phyloP scores from a whole-genome alignment of 495 filamentous ascomycete species.

The Aspergillus diversus region DNA sequence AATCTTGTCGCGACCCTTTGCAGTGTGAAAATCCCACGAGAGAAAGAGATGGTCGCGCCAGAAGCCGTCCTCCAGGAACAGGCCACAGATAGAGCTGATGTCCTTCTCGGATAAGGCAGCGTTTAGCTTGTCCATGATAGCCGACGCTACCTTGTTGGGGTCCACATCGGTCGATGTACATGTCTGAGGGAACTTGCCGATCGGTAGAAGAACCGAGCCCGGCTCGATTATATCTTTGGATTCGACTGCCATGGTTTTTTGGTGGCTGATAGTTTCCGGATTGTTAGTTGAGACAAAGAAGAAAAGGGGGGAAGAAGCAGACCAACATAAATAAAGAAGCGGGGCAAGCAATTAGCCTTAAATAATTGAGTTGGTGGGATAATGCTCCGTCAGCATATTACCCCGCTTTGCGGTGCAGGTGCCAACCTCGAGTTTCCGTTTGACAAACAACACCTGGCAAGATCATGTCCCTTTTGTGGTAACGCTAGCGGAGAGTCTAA shows the following conservation, averaged over 20 bases:
- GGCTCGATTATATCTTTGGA: conserved; percentile 61
- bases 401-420: too few species aligned
- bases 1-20: conserved; percentile 58
- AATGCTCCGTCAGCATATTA: too few species aligned
- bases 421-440: too few species aligned
- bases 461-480: too few species aligned
- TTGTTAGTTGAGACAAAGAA: too few species aligned
- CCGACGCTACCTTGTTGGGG: conserved; percentile 46
- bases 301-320: too few species aligned
- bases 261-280: too few species aligned
- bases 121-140: conserved; percentile 54
- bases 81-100: conserved; percentile 23
- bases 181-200: conserved; percentile 39
- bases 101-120: conserved; percentile 42
- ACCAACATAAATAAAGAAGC: too few species aligned
- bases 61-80: conserved; percentile 54
- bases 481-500: too few species aligned
- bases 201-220: conserved; percentile 58
- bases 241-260: conserved; percentile 22
- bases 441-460: too few species aligned
- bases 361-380: too few species aligned
- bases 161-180: conserved; percentile 41
- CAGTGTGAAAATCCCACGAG: conserved; percentile 52
- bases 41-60: conserved; percentile 49
- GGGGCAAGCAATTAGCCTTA: too few species aligned